These are phyloP conservation scores for Flaveria robusta DNA, from an alignment of 129 eudicot genomes.

Conservation along the genomic window DNA sequence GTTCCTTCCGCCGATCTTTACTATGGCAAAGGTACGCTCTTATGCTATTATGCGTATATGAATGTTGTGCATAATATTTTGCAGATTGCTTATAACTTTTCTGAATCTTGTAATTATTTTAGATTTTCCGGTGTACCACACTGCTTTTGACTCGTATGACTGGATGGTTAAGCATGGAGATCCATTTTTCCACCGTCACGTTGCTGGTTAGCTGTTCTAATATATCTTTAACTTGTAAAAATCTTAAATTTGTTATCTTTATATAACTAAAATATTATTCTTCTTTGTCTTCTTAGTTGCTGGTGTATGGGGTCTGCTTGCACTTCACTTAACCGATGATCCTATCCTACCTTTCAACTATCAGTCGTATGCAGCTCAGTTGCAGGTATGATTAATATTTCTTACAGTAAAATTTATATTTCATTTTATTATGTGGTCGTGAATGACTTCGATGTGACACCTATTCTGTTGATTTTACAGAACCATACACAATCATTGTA, in stretches of 20 bases:
- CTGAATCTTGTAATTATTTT: constrained; percentile 19
- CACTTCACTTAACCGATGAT: constrained; percentile 79
- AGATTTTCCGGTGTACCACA: constrained; percentile 95
- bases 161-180: constrained; percentile 86
- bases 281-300: constrained; percentile 44
- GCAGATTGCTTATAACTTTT: constrained; percentile 13
- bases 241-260: neutral
- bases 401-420: neutral
- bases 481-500: constrained; percentile 49
- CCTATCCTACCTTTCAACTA: constrained; percentile 82
- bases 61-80: neutral
- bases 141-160: constrained; percentile 88
- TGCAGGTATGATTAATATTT: constrained; percentile 49
- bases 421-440: neutral
- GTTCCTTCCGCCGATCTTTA: constrained; percentile 82
- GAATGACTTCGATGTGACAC: neutral
- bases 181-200: constrained; percentile 87
- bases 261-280: neutral
- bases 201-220: constrained; percentile 57
- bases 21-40: constrained; percentile 71
- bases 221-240: constrained; percentile 17
- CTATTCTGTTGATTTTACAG: constrained; percentile 37
- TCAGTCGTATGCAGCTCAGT: constrained; percentile 66
- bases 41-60: neutral
- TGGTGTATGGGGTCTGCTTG: constrained; percentile 91